Evolutionary conservation across 2,329 filamentous ascomycete genomes (phyloP).

Genomic region (Apiospora marii): DNA sequence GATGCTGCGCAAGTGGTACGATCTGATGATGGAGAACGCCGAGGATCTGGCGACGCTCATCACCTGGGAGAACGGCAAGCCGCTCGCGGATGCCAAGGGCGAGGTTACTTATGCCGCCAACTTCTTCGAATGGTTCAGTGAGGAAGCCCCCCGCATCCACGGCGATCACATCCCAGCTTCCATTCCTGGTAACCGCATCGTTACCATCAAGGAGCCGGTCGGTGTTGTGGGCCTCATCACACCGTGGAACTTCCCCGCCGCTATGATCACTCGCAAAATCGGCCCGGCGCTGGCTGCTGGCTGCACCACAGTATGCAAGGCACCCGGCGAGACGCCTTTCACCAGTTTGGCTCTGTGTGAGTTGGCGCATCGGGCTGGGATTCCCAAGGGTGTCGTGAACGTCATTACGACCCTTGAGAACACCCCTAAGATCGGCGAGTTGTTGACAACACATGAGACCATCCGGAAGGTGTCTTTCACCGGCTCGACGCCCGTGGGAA

Average conservation of each 20-base stretch:
- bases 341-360: constrained; percentile 89
- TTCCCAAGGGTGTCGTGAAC: constrained; percentile 91
- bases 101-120: constrained; percentile 77
- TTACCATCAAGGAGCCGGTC: constrained; percentile 83
- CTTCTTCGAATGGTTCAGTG: constrained; percentile 84
- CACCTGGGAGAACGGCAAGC: constrained; percentile 92
- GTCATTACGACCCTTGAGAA: constrained; percentile 82
- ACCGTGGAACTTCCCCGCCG: constrained; percentile 88
- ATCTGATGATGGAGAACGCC: constrained; percentile 78
- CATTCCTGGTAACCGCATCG: constrained; percentile 75
- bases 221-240: constrained; percentile 86
- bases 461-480: constrained; percentile 96
- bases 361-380: constrained; percentile 83
- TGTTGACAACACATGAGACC: constrained; percentile 77
- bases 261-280: constrained; percentile 77
- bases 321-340: constrained; percentile 90
- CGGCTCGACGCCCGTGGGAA: constrained; percentile 74
- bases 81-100: constrained; percentile 75
- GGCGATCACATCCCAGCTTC: constrained; percentile 78
- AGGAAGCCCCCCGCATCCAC: constrained; percentile 77
- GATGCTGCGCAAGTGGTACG: constrained; percentile 82
- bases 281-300: constrained; percentile 87
- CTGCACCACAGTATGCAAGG: constrained; percentile 92
- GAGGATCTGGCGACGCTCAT: constrained; percentile 85
- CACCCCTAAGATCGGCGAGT: constrained; percentile 79